Evolutionary conservation across 768 basidiomycete species (phyloP).

Genomic region (Agrocybe chaxingu): DNA sequence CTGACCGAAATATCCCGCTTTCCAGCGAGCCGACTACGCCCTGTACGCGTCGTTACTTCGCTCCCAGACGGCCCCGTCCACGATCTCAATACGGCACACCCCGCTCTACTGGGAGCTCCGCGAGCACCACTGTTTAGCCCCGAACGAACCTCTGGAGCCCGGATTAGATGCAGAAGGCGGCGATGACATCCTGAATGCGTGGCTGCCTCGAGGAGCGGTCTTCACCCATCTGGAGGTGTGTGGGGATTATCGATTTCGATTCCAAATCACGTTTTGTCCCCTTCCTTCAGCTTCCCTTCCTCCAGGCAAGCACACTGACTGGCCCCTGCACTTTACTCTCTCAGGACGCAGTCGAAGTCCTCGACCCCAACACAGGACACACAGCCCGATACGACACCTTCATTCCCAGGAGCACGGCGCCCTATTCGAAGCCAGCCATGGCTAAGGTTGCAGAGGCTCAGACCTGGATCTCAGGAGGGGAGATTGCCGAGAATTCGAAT

Average conservation of each 20-base stretch:
- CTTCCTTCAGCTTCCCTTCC: no score
- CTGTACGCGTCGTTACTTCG: slow-evolving; percentile 17
- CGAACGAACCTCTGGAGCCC: slow-evolving; percentile 31
- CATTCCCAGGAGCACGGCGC: slow-evolving; percentile 33
- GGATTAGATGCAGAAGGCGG: slow-evolving; percentile 32
- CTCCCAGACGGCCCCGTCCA: slow-evolving; percentile 17
- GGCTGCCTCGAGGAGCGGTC: slow-evolving; percentile 37
- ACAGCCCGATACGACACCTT: slow-evolving; percentile 44
- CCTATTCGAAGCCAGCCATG: slow-evolving; percentile 32
- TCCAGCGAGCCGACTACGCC: slow-evolving; percentile 18
- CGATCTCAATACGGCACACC: slow-evolving; percentile 26
- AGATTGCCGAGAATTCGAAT: slow-evolving; percentile 26
- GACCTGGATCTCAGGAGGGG: slow-evolving; percentile 28
- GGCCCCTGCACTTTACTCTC: background rate
- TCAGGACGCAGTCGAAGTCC: slow-evolving; percentile 40
- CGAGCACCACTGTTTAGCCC: slow-evolving; percentile 45
- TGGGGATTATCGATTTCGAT: no score
- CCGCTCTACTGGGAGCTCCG: slow-evolving; percentile 38
- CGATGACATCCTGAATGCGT: slow-evolving; percentile 46
- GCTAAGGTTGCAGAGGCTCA: slow-evolving; percentile 21
- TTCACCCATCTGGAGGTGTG: slow-evolving; percentile 33
- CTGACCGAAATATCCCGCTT: background rate
- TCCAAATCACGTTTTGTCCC: no score
- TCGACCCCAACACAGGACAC: slow-evolving; percentile 35
- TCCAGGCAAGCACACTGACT: no score